phyloP scores from a whole-genome alignment of 1,284 basidiomycete genomes.

The Porodaedalea pini region DNA sequence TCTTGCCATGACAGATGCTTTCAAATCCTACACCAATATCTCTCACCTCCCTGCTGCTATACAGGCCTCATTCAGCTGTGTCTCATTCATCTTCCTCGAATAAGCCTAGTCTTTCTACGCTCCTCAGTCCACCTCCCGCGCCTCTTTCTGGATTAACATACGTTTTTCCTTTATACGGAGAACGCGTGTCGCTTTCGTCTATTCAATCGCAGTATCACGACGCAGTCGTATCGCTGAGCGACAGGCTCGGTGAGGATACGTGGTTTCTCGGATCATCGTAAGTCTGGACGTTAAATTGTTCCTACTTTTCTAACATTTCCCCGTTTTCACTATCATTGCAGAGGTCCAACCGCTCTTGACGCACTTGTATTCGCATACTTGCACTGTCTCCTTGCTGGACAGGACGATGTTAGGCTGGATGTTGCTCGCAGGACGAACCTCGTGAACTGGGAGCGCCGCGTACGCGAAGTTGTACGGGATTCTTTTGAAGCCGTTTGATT shows the following conservation, averaged over 20 bases:
- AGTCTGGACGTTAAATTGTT: conserved; percentile 27
- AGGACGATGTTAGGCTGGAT: conserved; percentile 49
- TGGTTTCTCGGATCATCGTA: conserved; percentile 78
- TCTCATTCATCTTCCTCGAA: conserved; percentile 25
- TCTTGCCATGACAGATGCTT: conserved; percentile 39
- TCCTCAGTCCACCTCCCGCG: conserved; percentile 57
- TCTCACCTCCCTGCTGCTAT: conserved; percentile 34
- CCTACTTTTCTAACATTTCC: conserved; percentile 4
- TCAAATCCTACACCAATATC: conserved; percentile 42
- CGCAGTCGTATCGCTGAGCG: conserved; percentile 66
- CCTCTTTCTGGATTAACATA: conserved; percentile 66
- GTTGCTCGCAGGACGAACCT: conserved; percentile 69
- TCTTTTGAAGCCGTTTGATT: conserved; percentile 36
- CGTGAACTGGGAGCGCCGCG: conserved; percentile 69
- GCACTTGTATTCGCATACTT: conserved; percentile 77
- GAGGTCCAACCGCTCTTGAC: conserved; percentile 70
- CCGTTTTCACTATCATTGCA: conserved; percentile 28
- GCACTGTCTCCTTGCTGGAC: conserved; percentile 56
- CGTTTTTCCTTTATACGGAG: conserved; percentile 56
- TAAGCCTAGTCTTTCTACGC: conserved; percentile 22
- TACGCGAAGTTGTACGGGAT: conserved; percentile 53
- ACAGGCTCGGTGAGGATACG: conserved; percentile 65
- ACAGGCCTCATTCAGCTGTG: conserved; percentile 31
- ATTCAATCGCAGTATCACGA: conserved; percentile 62
- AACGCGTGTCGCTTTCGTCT: conserved; percentile 45